phyloP scores from a whole-genome alignment of 768 basidiomycete genomes.

The Cubamyces sp. region DNA sequence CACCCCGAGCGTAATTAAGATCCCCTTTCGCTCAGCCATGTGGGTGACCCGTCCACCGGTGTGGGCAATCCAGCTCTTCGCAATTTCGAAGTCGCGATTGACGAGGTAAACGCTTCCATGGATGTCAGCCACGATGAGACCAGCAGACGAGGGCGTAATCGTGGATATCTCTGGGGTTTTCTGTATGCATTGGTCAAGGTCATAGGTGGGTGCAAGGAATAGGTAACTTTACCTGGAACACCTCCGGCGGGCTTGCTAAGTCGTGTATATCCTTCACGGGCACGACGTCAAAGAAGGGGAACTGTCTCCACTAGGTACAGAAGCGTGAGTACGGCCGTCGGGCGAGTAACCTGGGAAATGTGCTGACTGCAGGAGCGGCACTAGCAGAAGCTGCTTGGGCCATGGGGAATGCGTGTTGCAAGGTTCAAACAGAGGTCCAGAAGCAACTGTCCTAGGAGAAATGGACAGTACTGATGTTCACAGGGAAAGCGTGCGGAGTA shows the following conservation, averaged over 20 bases:
- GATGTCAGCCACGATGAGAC: conserved; percentile 81
- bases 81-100: conserved; percentile 71
- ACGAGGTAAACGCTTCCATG: conserved; percentile 83
- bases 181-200: conserved; percentile 37
- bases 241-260: conserved; percentile 70
- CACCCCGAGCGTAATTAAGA: conserved; percentile 90
- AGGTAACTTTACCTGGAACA: conserved; percentile 65
- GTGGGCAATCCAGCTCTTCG: conserved; percentile 80
- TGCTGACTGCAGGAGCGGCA: conserved; percentile 26
- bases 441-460: too few relatives aligned
- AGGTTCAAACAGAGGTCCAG: too few relatives aligned
- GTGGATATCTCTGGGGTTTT: conserved; percentile 75
- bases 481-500: too few relatives aligned
- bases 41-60: conserved; percentile 81
- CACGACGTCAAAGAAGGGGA: conserved; percentile 84
- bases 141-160: conserved; percentile 61
- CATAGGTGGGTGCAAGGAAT: background rate
- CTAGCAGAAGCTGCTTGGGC: conserved; percentile 3
- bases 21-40: conserved; percentile 78
- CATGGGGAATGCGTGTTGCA: background rate
- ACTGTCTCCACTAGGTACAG: conserved; percentile 58
- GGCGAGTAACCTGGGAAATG: background rate
- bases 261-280: conserved; percentile 83
- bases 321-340: background rate
- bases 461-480: too few relatives aligned